Evolutionary conservation across 495 filamentous ascomycete species (phyloP).

Genomic region (Neurospora pannonica): DNA sequence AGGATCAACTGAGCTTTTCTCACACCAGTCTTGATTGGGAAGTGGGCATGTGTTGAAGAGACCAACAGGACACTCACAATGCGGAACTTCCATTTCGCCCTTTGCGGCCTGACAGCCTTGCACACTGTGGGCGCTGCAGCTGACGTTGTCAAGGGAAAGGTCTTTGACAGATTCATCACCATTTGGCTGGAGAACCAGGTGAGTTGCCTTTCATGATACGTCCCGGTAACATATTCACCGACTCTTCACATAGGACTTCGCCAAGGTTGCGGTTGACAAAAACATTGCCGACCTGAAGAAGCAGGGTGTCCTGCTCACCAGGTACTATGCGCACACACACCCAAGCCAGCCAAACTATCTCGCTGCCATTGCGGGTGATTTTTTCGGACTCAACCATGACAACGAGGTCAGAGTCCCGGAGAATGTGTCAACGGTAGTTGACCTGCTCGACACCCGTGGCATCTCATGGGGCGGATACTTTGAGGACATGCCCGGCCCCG

Average conservation of each 20-base stretch:
- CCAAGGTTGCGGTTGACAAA: constrained; percentile 37
- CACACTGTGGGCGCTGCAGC: constrained; percentile 1
- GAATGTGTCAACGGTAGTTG: constrained; percentile 60
- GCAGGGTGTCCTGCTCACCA: constrained; percentile 53
- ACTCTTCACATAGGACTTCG: constrained; percentile 39
- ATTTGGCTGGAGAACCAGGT: constrained; percentile 65
- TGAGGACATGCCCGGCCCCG: constrained; percentile 55
- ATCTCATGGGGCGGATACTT: constrained; percentile 61
- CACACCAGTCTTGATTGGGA: neutral
- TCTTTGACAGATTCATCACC: constrained; percentile 56
- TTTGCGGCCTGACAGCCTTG: neutral
- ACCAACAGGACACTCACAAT: neutral
- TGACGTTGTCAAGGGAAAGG: constrained; percentile 40
- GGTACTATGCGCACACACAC: constrained; percentile 52
- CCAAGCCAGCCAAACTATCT: constrained; percentile 39
- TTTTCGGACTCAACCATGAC: constrained; percentile 61
- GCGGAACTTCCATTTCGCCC: neutral
- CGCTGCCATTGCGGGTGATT: constrained; percentile 53
- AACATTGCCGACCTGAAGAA: constrained; percentile 46
- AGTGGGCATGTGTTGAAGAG: neutral
- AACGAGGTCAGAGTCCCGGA: constrained; percentile 46
- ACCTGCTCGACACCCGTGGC: constrained; percentile 52
- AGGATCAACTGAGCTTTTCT: neutral
- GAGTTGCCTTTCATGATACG: neutral
- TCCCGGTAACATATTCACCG: neutral